A percentile compares a stretch with the other conserved stretches of the same genome.
These are phyloP conservation scores for Penicillium polonicum DNA, from an alignment of 2,329 filamentous ascomycete species.

Conservation along the genomic window DNA sequence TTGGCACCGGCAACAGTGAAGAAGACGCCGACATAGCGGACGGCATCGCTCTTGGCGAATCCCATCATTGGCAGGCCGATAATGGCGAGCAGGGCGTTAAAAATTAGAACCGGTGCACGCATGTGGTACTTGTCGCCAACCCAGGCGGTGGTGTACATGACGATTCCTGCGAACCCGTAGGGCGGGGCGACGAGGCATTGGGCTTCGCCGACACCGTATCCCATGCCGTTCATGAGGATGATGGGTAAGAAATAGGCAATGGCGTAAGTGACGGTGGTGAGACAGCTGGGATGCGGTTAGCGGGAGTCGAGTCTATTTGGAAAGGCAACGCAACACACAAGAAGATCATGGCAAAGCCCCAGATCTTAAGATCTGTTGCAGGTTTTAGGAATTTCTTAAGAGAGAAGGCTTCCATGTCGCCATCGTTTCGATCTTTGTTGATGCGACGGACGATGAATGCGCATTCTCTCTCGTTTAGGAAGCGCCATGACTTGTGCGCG, in stretches of 20 bases:
- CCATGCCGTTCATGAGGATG: conserved; percentile 63
- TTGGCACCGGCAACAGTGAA: conserved; percentile 74
- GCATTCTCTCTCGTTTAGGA: conserved; percentile 42
- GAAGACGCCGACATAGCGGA: conserved; percentile 74
- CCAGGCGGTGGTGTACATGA: conserved; percentile 62
- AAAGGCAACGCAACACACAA: conserved; percentile 29
- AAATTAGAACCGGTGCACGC: conserved; percentile 64
- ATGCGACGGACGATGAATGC: conserved; percentile 53
- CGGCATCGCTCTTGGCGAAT: conserved; percentile 56
- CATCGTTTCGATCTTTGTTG: conserved; percentile 55
- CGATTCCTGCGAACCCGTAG: conserved; percentile 63
- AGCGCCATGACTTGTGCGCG: conserved; percentile 33
- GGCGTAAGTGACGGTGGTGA: conserved; percentile 72
- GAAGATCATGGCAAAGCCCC: conserved; percentile 56
- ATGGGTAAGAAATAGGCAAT: conserved; percentile 78
- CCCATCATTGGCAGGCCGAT: conserved; percentile 73
- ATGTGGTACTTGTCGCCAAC: conserved; percentile 64
- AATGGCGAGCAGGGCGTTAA: conserved; percentile 65
- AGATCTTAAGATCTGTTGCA: conserved; percentile 53
- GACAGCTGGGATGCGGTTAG: conserved; percentile 53
- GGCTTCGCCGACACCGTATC: conserved; percentile 61
- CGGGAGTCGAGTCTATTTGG: background rate
- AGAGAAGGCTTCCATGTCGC: conserved; percentile 49
- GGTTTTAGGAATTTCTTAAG: conserved; percentile 49
- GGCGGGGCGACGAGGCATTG: conserved; percentile 73